Conservation (phyloP, 805 yeast genomes). For the Yamadazyma phyllophila region DNA sequence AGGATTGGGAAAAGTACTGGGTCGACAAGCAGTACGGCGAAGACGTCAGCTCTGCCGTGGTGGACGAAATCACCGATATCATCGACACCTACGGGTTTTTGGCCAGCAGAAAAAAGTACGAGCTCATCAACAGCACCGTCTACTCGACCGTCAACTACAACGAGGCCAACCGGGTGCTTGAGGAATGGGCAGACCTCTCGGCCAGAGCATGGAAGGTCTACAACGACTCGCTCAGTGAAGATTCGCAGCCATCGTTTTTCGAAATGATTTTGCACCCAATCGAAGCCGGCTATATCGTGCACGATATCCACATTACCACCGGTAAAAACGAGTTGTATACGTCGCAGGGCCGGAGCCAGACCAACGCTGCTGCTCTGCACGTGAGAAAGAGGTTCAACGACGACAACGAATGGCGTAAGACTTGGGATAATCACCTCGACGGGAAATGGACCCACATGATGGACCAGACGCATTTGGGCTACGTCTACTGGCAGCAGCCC, state of each 20-base stretch:
- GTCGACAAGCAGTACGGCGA: constrained; percentile 14
- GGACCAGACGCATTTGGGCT: constrained; percentile 20
- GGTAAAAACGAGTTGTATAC: constrained; percentile 17
- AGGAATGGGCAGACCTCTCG: constrained; percentile 15
- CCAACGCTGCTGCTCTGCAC: constrained; percentile 13
- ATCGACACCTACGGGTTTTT: constrained; percentile 16
- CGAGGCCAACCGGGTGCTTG: constrained; percentile 15
- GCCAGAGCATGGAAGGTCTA: constrained; percentile 17
- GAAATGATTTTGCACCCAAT: constrained; percentile 17
- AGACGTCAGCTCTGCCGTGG: constrained; percentile 1
- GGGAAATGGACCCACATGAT: constrained; percentile 19
- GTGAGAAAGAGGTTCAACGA: constrained; percentile 15
- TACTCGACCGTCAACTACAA: constrained; percentile 14
- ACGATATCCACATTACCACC: constrained; percentile 18
- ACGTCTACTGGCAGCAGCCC: constrained; percentile 19
- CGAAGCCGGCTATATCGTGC: constrained; percentile 17
- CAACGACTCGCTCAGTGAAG: constrained; percentile 13
- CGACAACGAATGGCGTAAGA: constrained; percentile 14
- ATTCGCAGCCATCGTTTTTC: constrained; percentile 17
- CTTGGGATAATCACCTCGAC: constrained; percentile 14
- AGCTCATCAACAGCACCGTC: constrained; percentile 14
- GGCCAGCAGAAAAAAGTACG: constrained; percentile 13
- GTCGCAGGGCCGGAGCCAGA: constrained; percentile 16
- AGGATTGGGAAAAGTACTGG: constrained; percentile 14
- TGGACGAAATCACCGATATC: constrained; percentile 17